Conservation (phyloP, 202 grass and related monocot species). For the Musa balbisiana region DNA sequence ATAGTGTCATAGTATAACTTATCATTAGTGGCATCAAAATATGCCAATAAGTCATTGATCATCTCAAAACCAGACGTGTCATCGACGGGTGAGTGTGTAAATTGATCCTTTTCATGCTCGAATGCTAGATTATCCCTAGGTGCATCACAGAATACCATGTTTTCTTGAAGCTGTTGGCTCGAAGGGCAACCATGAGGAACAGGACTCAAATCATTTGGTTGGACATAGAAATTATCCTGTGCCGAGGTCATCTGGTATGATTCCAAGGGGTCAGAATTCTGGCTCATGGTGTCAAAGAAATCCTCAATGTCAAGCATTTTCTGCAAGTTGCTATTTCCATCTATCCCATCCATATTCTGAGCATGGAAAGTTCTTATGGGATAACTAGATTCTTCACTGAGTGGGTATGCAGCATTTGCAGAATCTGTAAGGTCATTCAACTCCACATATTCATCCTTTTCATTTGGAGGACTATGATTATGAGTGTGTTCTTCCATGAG, state of each 20-base stretch:
- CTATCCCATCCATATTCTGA: background rate
- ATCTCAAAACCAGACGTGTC: conserved; percentile 51
- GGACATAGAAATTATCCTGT: conserved; percentile 30
- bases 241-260: conserved; percentile 24
- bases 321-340: conserved; percentile 16
- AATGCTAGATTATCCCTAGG: conserved; percentile 29
- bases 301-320: conserved; percentile 44
- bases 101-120: conserved; percentile 34
- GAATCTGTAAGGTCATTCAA: conserved; percentile 57
- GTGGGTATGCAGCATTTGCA: conserved; percentile 21
- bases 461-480: conserved; percentile 33
- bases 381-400: conserved; percentile 26
- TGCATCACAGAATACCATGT: conserved; percentile 42
- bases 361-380: background rate
- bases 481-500: conserved; percentile 30
- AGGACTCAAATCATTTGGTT: conserved; percentile 31
- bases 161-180: conserved; percentile 30
- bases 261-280: conserved; percentile 32
- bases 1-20: conserved; percentile 48
- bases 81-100: conserved; percentile 29
- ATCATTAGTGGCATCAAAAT: conserved; percentile 50
- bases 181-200: conserved; percentile 32
- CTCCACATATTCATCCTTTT: conserved; percentile 64
- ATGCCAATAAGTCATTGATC: conserved; percentile 57
- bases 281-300: conserved; percentile 38